These are phyloP conservation scores for Ceratobasidium sp. DNA, from an alignment of 1,284 basidiomycete genomes.

Conservation along the genomic window DNA sequence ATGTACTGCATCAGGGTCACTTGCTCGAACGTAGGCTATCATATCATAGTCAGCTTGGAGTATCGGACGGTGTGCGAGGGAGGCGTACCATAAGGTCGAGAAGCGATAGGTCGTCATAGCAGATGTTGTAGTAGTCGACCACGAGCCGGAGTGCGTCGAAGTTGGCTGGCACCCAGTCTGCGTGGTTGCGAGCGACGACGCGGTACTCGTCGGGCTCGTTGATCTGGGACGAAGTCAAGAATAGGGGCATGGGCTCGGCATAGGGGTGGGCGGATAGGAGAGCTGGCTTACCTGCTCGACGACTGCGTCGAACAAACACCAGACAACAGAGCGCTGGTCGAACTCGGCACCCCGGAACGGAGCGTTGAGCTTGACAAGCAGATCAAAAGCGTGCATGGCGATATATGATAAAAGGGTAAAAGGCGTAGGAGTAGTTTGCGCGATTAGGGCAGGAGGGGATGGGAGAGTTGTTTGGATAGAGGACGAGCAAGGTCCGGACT, in stretches of 20 bases:
- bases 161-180: conserved; percentile 10
- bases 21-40: conserved; percentile 22
- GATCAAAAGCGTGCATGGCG: conserved; percentile 18
- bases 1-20: conserved; percentile 10
- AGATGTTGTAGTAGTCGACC: conserved; percentile 7
- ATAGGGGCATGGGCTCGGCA: too few species aligned
- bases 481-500: neutral
- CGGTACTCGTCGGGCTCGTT: neutral
- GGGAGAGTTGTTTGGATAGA: neutral
- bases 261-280: neutral
- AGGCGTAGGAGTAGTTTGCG: neutral
- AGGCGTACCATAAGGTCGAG: neutral
- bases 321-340: conserved; percentile 8
- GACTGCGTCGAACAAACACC: neutral
- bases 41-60: neutral
- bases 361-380: conserved; percentile 20
- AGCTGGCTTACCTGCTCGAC: conserved; percentile 12
- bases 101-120: conserved; percentile 9
- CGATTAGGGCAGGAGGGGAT: neutral
- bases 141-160: conserved; percentile 3
- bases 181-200: neutral
- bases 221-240: neutral
- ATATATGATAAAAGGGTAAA: neutral
- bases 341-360: conserved; percentile 7
- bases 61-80: neutral